Percentiles rank a stretch among this genome's conserved stretches.
Conservation (phyloP, 495 filamentous ascomycete genomes). For the Hyaloscypha hepaticicola region DNA sequence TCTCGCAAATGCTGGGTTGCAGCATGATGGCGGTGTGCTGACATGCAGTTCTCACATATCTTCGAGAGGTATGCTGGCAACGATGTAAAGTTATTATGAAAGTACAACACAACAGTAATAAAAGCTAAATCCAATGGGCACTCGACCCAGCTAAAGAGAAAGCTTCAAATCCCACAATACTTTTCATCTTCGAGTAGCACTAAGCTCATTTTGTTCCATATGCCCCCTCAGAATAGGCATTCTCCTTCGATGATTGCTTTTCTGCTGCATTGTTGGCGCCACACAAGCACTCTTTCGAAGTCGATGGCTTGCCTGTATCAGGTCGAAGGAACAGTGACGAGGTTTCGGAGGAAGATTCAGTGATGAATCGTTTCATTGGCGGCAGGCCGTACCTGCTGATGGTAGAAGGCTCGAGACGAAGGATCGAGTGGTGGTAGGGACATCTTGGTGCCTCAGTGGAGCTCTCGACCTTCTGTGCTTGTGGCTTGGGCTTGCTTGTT, state of each 20-base stretch:
- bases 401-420: neutral
- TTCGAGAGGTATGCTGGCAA: too few relatives aligned
- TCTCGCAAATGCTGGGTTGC: too few relatives aligned
- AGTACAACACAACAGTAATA: too few relatives aligned
- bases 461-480: neutral
- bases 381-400: neutral
- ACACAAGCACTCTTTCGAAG: neutral
- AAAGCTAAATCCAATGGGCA: too few relatives aligned
- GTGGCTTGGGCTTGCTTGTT: neutral
- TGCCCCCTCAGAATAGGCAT: neutral
- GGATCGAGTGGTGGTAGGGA: neutral
- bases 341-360: neutral
- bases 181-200: neutral
- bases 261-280: neutral
- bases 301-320: neutral
- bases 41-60: too few relatives aligned
- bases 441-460: neutral
- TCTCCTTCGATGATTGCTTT: neutral
- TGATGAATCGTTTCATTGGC: neutral
- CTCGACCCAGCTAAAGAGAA: too few relatives aligned
- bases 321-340: neutral
- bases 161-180: too few relatives aligned
- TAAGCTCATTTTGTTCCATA: neutral
- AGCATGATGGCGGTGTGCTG: too few relatives aligned
- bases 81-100: too few relatives aligned